These are phyloP conservation scores for Leptographium lundbergii DNA, from an alignment of 2,329 filamentous ascomycete species.

Conservation along the genomic window DNA sequence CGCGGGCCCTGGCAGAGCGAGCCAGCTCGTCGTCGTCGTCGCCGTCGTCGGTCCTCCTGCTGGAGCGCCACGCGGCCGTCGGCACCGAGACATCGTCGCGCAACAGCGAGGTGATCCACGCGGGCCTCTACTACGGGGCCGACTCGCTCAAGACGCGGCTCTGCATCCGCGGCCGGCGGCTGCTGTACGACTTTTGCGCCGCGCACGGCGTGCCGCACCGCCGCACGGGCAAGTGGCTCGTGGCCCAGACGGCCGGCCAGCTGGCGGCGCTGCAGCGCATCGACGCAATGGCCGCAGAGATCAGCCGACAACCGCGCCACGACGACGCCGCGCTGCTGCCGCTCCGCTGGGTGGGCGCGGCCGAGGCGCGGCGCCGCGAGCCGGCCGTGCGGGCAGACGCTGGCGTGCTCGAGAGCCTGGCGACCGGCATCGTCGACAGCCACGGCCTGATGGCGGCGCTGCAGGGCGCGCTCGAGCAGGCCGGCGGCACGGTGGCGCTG, in stretches of 20 bases:
- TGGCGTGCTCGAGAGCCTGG: conserved; percentile 70
- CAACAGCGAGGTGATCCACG: conserved; percentile 95
- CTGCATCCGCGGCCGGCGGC: conserved; percentile 63
- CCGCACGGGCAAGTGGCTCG: conserved; percentile 85
- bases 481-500: conserved; percentile 62
- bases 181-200: conserved; percentile 69
- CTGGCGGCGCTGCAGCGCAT: conserved; percentile 45
- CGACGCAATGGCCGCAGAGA: conserved; percentile 27
- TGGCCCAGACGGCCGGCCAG: conserved; percentile 69
- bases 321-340: conserved; percentile 24
- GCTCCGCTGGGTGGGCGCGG: conserved; percentile 51
- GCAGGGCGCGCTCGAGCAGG: conserved; percentile 62
- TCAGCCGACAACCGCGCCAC: conserved; percentile 15
- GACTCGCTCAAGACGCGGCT: conserved; percentile 68
- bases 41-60: conserved; percentile 54
- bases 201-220: conserved; percentile 54
- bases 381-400: conserved; percentile 60
- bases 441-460: conserved; percentile 76
- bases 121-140: conserved; percentile 78
- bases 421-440: conserved; percentile 82
- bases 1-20: conserved; percentile 50
- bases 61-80: conserved; percentile 64
- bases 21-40: conserved; percentile 24
- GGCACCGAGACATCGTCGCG: conserved; percentile 82
- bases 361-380: conserved; percentile 53